Conservation (phyloP, 306 rosid genomes). For the Adenanthera pavonina region DNA sequence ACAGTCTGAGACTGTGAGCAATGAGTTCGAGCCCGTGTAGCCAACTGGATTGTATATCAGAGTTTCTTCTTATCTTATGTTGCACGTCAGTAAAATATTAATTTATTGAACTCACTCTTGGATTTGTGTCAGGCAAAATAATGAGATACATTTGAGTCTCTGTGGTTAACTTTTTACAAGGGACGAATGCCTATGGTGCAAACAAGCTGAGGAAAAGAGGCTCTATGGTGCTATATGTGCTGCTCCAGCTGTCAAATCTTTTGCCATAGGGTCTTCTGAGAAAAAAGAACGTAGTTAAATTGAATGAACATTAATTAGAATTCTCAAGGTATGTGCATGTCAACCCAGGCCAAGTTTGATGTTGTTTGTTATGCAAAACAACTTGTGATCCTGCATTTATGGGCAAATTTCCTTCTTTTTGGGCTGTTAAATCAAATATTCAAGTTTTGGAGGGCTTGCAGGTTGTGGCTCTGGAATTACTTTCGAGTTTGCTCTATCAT, state of each 20-base stretch:
- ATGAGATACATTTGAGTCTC: background rate
- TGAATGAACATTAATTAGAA: constrained; percentile 28
- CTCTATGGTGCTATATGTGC: constrained; percentile 94
- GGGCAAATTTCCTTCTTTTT: constrained; percentile 86
- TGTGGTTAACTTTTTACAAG: constrained; percentile 40
- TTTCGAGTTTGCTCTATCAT: constrained; percentile 78
- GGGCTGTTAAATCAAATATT: constrained; percentile 88
- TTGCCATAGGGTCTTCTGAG: constrained; percentile 94
- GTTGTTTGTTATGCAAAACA: constrained; percentile 66
- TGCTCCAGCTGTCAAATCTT: constrained; percentile 91
- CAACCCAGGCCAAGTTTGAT: constrained; percentile 51
- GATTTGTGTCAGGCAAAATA: constrained; percentile 7
- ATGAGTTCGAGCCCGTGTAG: background rate
- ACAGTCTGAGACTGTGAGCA: background rate
- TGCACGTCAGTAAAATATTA: background rate
- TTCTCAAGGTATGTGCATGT: constrained; percentile 18
- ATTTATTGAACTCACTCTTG: background rate
- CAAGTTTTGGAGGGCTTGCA: constrained; percentile 90
- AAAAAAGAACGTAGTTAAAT: constrained; percentile 68
- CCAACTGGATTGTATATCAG: background rate
- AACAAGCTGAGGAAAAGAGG: constrained; percentile 83
- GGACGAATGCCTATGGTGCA: constrained; percentile 97
- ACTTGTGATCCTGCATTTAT: constrained; percentile 96
- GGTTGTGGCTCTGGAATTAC: constrained; percentile 95
- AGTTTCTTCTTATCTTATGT: constrained; percentile 18